These are phyloP conservation scores for Gaeumannomyces tritici DNA, from an alignment of 2,329 filamentous ascomycete genomes.

Conservation along the genomic window DNA sequence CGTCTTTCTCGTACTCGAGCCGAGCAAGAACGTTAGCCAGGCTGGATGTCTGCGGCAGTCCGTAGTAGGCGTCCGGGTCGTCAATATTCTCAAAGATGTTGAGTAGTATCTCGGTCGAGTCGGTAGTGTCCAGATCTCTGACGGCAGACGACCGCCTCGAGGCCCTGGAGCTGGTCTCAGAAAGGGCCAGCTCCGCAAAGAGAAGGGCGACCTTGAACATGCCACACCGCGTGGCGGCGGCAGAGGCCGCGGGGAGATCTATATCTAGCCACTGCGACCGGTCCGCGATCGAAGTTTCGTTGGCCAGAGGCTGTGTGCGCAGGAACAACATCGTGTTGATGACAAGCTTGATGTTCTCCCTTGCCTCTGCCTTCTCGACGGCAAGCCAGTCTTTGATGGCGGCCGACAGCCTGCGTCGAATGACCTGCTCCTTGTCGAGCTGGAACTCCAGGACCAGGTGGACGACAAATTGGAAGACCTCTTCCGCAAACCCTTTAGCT, in stretches of 20 bases:
- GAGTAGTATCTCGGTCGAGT: slow-evolving; percentile 62
- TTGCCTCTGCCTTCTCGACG: slow-evolving; percentile 30
- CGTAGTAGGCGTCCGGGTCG: slow-evolving; percentile 94
- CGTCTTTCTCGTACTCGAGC: slow-evolving; percentile 83
- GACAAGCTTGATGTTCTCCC: slow-evolving; percentile 60
- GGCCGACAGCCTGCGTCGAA: slow-evolving; percentile 55
- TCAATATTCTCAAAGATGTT: slow-evolving; percentile 86
- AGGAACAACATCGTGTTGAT: slow-evolving; percentile 79
- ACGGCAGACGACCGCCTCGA: slow-evolving; percentile 59
- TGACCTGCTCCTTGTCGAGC: slow-evolving; percentile 46
- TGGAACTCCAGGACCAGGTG: slow-evolving; percentile 71
- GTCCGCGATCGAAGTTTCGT: slow-evolving; percentile 70
- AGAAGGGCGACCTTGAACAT: slow-evolving; percentile 83
- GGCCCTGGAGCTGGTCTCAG: slow-evolving; percentile 37
- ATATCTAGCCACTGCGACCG: slow-evolving; percentile 79
- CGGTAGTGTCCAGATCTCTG: slow-evolving; percentile 27
- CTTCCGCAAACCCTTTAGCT: slow-evolving; percentile 61
- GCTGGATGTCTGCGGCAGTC: slow-evolving; percentile 68
- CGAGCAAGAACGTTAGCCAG: slow-evolving; percentile 69
- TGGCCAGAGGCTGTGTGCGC: slow-evolving; percentile 65
- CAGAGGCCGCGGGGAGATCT: slow-evolving; percentile 60
- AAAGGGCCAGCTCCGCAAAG: slow-evolving; percentile 65
- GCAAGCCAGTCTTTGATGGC: slow-evolving; percentile 56
- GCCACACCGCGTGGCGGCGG: slow-evolving; percentile 65
- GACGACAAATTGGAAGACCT: slow-evolving; percentile 72